Percentiles rank a stretch among this genome's conserved stretches.
phyloP scores from a whole-genome alignment of 441 rosid species.

The Bruguiera hainesii region DNA sequence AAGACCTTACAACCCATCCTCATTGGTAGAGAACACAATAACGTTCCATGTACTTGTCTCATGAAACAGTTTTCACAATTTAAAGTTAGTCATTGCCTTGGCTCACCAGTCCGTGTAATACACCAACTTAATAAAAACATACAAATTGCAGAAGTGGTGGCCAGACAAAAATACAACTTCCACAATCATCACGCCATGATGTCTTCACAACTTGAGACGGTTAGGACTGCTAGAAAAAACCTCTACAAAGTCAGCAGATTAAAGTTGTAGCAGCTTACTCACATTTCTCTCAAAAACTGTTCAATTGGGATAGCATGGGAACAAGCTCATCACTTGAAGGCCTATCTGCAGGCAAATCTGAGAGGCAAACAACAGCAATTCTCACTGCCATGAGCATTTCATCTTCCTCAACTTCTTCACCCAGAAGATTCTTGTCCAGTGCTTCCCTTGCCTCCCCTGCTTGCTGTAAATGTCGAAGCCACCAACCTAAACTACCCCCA shows the following conservation, averaged over 20 bases:
- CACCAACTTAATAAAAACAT: background rate
- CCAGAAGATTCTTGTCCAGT: conserved; percentile 75
- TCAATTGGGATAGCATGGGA: conserved; percentile 88
- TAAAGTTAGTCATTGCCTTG: conserved; percentile 1
- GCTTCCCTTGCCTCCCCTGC: conserved; percentile 85
- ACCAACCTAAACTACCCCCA: conserved; percentile 69
- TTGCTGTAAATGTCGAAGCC: conserved; percentile 88
- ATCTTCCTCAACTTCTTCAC: conserved; percentile 92
- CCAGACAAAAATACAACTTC: conserved; percentile 5
- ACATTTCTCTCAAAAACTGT: conserved; percentile 64
- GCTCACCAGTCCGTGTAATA: too few relatives aligned
- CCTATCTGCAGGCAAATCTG: conserved; percentile 84
- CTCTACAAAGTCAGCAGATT: conserved; percentile 11
- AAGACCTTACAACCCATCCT: conserved; percentile 24
- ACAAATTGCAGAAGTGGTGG: background rate
- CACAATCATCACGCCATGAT: conserved; percentile 3
- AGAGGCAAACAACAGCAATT: conserved; percentile 79
- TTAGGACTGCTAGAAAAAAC: background rate
- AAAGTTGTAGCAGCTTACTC: conserved; percentile 20
- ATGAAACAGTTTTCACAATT: conserved; percentile 8
- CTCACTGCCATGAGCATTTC: conserved; percentile 96
- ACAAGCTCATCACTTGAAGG: conserved; percentile 96
- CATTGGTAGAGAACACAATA: conserved; percentile 32
- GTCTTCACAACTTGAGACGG: conserved; percentile 11
- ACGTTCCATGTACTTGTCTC: conserved; percentile 17